Conservation (phyloP, 1,139 yeast species). For the Yamadazyma oceani region DNA sequence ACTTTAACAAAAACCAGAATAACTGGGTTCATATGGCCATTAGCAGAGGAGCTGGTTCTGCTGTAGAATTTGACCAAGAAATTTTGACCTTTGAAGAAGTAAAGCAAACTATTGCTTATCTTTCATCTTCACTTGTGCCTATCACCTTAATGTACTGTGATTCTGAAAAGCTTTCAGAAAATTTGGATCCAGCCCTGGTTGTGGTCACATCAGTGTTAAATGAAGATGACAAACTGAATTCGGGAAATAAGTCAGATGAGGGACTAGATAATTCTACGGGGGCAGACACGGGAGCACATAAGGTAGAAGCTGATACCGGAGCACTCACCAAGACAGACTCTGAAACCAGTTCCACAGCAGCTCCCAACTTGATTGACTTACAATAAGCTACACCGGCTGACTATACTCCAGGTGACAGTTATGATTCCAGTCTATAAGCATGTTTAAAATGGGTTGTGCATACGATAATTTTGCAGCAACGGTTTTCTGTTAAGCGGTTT, state of each 20-base stretch:
- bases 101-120: constrained; percentile 3
- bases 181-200: background rate
- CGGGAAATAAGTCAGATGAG: background rate
- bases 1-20: constrained; percentile 15
- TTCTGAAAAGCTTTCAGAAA: constrained; percentile 7
- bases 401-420: too few relatives aligned
- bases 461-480: background rate
- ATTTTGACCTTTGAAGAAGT: constrained; percentile 10
- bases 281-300: too few relatives aligned
- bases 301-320: too few relatives aligned
- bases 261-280: too few relatives aligned
- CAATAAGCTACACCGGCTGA: too few relatives aligned
- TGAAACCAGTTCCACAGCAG: too few relatives aligned
- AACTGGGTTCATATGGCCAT: constrained; percentile 21
- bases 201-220: background rate
- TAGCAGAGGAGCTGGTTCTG: constrained; percentile 7
- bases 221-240: background rate
- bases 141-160: constrained; percentile 13
- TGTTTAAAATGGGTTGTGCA: too few relatives aligned
- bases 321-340: background rate
- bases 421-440: too few relatives aligned
- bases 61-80: constrained; percentile 11
- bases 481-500: background rate
- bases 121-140: constrained; percentile 6
- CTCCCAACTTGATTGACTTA: background rate